These are phyloP conservation scores for Fagopyrum homotropicum DNA, from an alignment of 148 eudicot genomes.

Conservation along the genomic window DNA sequence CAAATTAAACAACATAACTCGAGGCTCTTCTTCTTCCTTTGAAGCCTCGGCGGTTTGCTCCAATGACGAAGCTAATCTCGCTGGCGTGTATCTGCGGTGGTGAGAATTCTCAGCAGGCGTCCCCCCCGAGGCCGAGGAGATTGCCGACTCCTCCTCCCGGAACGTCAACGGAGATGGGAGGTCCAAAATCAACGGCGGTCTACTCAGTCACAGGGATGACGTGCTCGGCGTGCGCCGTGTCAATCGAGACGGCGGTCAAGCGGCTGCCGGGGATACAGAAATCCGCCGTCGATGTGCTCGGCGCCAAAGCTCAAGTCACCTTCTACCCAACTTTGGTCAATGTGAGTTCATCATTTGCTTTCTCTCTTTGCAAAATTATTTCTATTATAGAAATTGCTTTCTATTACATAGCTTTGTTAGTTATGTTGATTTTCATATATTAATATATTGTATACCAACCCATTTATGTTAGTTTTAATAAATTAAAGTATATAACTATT, in stretches of 20 bases:
- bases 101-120: neutral
- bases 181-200: slow-evolving; percentile 22
- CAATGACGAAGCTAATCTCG: neutral
- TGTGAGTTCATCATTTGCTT: slow-evolving; percentile 29
- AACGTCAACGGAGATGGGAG: neutral
- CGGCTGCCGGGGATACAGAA: slow-evolving; percentile 67
- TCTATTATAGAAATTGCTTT: too few species aligned
- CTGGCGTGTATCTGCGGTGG: neutral
- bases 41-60: neutral
- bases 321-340: slow-evolving; percentile 52
- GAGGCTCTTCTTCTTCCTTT: too few species aligned
- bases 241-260: slow-evolving; percentile 71
- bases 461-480: too few species aligned
- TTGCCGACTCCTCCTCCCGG: neutral
- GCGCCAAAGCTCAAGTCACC: slow-evolving; percentile 54
- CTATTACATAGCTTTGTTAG: too few species aligned
- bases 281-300: slow-evolving; percentile 69
- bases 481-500: too few species aligned
- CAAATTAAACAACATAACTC: neutral
- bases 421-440: too few species aligned
- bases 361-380: too few species aligned
- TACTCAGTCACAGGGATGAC: slow-evolving; percentile 67
- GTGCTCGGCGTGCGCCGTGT: slow-evolving; percentile 78
- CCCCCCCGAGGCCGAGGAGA: neutral
- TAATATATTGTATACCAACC: too few species aligned